phyloP scores from a whole-genome alignment of 2,329 filamentous ascomycete species.

The Lachnellula arida region DNA sequence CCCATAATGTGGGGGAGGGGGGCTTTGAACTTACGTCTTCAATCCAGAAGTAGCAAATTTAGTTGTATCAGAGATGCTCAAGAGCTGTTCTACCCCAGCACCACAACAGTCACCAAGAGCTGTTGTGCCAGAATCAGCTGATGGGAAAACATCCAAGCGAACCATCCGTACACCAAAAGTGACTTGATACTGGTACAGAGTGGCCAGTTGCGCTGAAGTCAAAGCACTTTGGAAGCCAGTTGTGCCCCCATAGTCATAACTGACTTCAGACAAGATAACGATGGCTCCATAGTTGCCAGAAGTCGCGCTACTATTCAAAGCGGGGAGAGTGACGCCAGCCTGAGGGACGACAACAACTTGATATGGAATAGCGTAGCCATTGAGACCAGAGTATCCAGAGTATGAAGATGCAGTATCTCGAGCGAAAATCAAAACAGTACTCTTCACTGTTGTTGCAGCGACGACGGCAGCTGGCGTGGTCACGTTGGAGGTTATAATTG shows the following conservation, averaged over 20 bases:
- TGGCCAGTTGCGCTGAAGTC: constrained; percentile 50
- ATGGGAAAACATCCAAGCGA: constrained; percentile 53
- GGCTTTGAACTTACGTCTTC: constrained; percentile 34
- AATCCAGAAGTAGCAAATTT: constrained; percentile 52
- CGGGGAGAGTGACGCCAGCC: constrained; percentile 45
- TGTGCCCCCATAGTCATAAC: constrained; percentile 45
- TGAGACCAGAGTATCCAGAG: constrained; percentile 49
- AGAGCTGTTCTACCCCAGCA: constrained; percentile 43
- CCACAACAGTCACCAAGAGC: constrained; percentile 41
- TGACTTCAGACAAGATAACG: constrained; percentile 35
- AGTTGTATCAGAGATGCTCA: constrained; percentile 49
- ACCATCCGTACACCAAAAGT: constrained; percentile 57
- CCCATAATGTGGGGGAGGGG: background rate
- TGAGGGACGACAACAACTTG: constrained; percentile 51
- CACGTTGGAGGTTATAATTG: background rate
- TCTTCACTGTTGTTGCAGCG: constrained; percentile 19
- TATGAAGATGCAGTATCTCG: constrained; percentile 45
- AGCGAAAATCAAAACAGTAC: constrained; percentile 52
- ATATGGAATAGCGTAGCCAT: constrained; percentile 58
- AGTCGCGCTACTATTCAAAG: constrained; percentile 42
- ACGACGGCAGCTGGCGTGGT: constrained; percentile 7
- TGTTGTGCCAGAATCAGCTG: constrained; percentile 41
- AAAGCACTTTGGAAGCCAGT: constrained; percentile 32
- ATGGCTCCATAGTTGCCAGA: constrained; percentile 57
- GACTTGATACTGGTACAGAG: constrained; percentile 53